Evolutionary conservation across 2,329 filamentous ascomycete genomes (phyloP).

Genomic region (Cercospora zeina): DNA sequence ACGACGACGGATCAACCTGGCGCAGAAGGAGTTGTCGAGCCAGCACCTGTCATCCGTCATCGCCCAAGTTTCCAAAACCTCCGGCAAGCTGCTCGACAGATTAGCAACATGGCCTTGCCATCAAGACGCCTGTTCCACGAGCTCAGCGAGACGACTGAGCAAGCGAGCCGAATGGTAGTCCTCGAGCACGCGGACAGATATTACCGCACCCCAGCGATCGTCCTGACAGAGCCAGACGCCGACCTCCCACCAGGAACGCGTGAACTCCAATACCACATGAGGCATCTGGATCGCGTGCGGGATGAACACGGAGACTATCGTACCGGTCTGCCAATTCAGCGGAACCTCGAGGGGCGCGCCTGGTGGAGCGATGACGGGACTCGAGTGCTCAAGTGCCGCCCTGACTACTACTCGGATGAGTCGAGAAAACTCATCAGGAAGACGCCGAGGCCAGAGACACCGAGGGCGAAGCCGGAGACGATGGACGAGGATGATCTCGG

Average conservation of each 20-base stretch:
- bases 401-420: constrained; percentile 7
- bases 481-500: not conserved
- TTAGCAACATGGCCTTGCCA: not conserved
- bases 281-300: not conserved
- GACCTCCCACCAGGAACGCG: not conserved
- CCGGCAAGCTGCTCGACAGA: not conserved
- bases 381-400: not conserved
- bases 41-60: not conserved
- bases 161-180: not conserved
- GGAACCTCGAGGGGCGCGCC: not conserved
- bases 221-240: not conserved
- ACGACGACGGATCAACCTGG: not conserved
- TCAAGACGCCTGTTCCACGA: not conserved
- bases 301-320: constrained; percentile 1
- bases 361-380: not conserved
- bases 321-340: constrained; percentile 2
- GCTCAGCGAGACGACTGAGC: not conserved
- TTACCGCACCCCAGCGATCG: not conserved
- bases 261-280: constrained; percentile 6
- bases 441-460: constrained; percentile 2
- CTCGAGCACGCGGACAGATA: not conserved
- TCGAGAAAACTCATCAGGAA: not conserved
- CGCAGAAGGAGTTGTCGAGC: not conserved
- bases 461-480: not conserved
- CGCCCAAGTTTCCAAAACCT: not conserved